Conservation (phyloP, 148 eudicot genomes). For the Suaeda aralocaspica region DNA sequence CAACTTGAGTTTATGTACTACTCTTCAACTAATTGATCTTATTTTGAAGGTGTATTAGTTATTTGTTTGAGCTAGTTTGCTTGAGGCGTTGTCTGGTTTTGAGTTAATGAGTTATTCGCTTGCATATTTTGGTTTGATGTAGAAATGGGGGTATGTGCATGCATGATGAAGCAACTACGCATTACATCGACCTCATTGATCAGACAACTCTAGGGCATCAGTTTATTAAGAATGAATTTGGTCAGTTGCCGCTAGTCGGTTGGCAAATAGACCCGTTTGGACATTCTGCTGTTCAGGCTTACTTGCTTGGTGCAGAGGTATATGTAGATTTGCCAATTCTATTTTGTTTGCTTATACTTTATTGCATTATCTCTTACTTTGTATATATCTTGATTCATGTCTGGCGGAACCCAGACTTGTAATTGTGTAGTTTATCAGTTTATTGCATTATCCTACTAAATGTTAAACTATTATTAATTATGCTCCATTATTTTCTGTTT, state of each 20-base stretch:
- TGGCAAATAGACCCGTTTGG: constrained; percentile 93
- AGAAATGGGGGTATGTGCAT: constrained; percentile 85
- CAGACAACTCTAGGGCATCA: constrained; percentile 74
- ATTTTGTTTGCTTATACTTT: not conserved
- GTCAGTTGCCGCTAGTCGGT: constrained; percentile 66
- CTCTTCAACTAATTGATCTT: not conserved
- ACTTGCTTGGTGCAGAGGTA: constrained; percentile 82
- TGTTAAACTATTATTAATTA: too few species aligned
- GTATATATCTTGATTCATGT: too few species aligned
- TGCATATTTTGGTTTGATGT: constrained; percentile 10
- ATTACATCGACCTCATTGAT: constrained; percentile 72
- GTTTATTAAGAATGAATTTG: constrained; percentile 56
- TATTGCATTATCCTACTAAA: not conserved
- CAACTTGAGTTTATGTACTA: constrained; percentile 73
- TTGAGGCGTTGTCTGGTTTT: not conserved
- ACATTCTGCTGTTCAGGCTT: constrained; percentile 87
- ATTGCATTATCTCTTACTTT: too few species aligned
- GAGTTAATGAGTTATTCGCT: not conserved
- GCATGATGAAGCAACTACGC: constrained; percentile 85
- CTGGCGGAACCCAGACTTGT: too few species aligned
- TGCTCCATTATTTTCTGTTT: not conserved
- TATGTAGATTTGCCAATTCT: not conserved
- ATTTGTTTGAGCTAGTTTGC: not conserved
- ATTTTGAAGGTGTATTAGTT: not conserved
- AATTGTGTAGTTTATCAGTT: too few species aligned